These are phyloP conservation scores for Delphinella strobiligena DNA, from an alignment of 2,329 filamentous ascomycete species.

Conservation along the genomic window DNA sequence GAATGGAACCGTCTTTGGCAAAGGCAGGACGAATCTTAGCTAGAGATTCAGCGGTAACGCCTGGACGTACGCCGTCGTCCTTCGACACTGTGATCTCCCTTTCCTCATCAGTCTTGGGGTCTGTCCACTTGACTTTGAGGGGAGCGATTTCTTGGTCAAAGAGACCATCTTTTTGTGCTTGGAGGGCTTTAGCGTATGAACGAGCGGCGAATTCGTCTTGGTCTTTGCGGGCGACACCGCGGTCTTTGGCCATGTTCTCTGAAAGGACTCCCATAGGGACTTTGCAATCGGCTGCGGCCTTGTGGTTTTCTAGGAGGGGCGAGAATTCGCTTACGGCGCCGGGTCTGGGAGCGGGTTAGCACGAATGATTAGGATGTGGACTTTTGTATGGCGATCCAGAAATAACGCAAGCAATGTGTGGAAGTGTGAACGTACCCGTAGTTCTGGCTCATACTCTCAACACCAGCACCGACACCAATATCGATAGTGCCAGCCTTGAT, in stretches of 20 bases:
- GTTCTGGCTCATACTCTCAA: slow-evolving; percentile 90
- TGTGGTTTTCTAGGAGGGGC: slow-evolving; percentile 68
- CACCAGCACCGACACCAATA: slow-evolving; percentile 82
- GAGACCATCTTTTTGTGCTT: slow-evolving; percentile 76
- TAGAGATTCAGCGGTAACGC: slow-evolving; percentile 80
- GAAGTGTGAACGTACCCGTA: slow-evolving; percentile 64
- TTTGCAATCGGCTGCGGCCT: slow-evolving; percentile 87
- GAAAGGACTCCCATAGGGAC: slow-evolving; percentile 92
- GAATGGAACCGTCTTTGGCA: slow-evolving; percentile 81
- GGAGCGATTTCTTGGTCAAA: slow-evolving; percentile 89
- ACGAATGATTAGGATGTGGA: not conserved
- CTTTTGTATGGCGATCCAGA: too few relatives aligned
- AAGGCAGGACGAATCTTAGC: slow-evolving; percentile 85
- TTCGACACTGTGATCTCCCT: slow-evolving; percentile 70
- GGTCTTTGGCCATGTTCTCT: slow-evolving; percentile 87
- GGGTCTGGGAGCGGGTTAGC: slow-evolving; percentile 39
- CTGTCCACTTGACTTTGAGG: slow-evolving; percentile 73
- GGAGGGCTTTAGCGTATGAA: slow-evolving; percentile 80
- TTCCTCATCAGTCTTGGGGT: slow-evolving; percentile 80
- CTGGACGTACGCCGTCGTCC: slow-evolving; percentile 78
- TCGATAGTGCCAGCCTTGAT: slow-evolving; percentile 91
- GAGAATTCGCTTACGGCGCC: slow-evolving; percentile 86
- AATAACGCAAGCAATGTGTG: too few relatives aligned
- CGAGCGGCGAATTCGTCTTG: slow-evolving; percentile 93
- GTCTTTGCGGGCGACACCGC: slow-evolving; percentile 53